These are phyloP conservation scores for Geotrichum aggregatum DNA, from an alignment of 1,139 yeast species.

Conservation along the genomic window DNA sequence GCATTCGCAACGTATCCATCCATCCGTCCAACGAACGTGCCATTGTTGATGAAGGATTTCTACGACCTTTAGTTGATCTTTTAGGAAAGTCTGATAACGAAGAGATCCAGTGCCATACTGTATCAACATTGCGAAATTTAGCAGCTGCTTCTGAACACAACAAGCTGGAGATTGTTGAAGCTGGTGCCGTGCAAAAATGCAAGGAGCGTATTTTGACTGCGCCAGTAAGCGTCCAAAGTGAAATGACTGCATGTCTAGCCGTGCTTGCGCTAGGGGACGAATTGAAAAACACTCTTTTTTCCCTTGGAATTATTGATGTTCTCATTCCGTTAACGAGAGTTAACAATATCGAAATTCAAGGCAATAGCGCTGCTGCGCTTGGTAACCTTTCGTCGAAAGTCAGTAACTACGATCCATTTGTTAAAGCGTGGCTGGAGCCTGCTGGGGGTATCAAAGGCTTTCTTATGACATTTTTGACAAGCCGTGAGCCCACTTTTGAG, in stretches of 20 bases:
- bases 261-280: conserved; percentile 95
- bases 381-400: conserved; percentile 94
- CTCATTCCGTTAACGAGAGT: conserved; percentile 87
- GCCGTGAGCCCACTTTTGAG: conserved; percentile 93
- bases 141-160: conserved; percentile 95
- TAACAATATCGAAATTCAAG: conserved; percentile 90
- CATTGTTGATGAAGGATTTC: conserved; percentile 92
- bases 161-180: conserved; percentile 84
- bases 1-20: conserved; percentile 92
- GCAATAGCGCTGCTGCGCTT: conserved; percentile 96
- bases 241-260: conserved; percentile 95
- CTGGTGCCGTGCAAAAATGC: conserved; percentile 94
- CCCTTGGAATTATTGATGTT: conserved; percentile 81
- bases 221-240: conserved; percentile 88
- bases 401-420: conserved; percentile 72
- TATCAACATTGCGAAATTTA: conserved; percentile 86
- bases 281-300: conserved; percentile 77
- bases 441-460: conserved; percentile 85
- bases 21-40: conserved; percentile 95
- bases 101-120: conserved; percentile 97
- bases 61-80: conserved; percentile 80
- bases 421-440: conserved; percentile 75
- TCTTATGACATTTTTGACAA: conserved; percentile 69
- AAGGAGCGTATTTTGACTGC: conserved; percentile 79
- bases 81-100: conserved; percentile 84